These are phyloP conservation scores for Waltergamsia citrina DNA, from an alignment of 2,329 filamentous ascomycete genomes.

Conservation along the genomic window DNA sequence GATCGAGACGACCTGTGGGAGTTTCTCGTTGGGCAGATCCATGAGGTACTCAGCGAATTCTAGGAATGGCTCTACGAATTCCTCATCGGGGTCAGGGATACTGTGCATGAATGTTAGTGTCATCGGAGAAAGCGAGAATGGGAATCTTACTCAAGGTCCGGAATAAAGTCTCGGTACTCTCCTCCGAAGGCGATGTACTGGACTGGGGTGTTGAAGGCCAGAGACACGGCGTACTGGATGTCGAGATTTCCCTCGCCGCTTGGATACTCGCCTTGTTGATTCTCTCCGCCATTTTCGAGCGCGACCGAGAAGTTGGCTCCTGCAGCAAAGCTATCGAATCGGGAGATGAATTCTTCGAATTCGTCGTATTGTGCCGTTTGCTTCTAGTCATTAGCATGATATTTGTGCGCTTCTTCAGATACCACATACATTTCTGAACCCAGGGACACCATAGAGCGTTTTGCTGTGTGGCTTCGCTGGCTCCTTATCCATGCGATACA, in stretches of 20 bases:
- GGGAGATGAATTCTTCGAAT: conserved; percentile 43
- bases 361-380: conserved; percentile 45
- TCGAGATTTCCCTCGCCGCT: conserved; percentile 27
- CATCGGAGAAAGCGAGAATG: not conserved
- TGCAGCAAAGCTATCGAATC: conserved; percentile 39
- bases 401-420: no score
- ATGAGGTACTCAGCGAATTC: conserved; percentile 53
- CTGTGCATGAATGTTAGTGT: conserved; percentile 3
- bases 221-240: conserved; percentile 22
- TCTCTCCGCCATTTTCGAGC: conserved; percentile 46
- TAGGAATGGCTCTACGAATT: conserved; percentile 56
- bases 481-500: conserved; percentile 31
- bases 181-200: conserved; percentile 21
- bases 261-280: conserved; percentile 28
- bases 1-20: conserved; percentile 57
- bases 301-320: conserved; percentile 47
- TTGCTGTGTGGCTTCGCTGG: conserved; percentile 49
- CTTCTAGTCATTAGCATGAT: conserved; percentile 11
- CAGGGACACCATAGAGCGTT: conserved; percentile 53
- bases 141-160: conserved; percentile 22
- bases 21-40: conserved; percentile 35
- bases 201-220: conserved; percentile 23
- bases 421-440: conserved; percentile 27
- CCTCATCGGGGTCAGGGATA: conserved; percentile 16
- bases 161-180: conserved; percentile 15